These are phyloP conservation scores for Lumnitzera racemosa DNA, from an alignment of 345 rosid genomes.

Conservation along the genomic window DNA sequence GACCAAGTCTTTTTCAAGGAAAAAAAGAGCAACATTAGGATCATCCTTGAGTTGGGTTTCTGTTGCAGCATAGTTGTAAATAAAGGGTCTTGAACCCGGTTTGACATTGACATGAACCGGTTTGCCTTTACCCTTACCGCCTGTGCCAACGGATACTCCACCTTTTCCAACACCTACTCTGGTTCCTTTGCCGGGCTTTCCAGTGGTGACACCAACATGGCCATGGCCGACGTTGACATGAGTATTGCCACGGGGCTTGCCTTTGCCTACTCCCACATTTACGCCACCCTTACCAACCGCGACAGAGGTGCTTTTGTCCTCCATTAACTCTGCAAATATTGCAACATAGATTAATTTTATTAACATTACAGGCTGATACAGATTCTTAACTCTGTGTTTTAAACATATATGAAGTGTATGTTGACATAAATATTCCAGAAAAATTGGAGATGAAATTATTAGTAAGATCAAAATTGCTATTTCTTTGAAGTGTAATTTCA, in stretches of 20 bases:
- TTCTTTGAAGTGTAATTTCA: too few relatives aligned
- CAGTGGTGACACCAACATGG: conserved; percentile 2
- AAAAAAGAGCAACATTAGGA: conserved; percentile 61
- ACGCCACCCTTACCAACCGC: conserved; percentile 56
- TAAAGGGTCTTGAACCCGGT: conserved; percentile 13
- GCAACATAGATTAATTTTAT: not conserved
- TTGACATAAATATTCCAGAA: too few relatives aligned
- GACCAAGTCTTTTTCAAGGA: conserved; percentile 71
- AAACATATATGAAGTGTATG: too few relatives aligned
- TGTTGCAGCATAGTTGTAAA: conserved; percentile 35
- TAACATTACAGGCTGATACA: not conserved
- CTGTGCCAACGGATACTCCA: conserved; percentile 50
- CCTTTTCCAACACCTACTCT: conserved; percentile 73
- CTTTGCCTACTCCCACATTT: conserved; percentile 42
- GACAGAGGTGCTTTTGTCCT: conserved; percentile 52
- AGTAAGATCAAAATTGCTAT: too few relatives aligned
- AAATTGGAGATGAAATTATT: too few relatives aligned
- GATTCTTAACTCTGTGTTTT: not conserved
- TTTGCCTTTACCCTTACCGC: conserved; percentile 41
- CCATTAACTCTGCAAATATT: conserved; percentile 36
- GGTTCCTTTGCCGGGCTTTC: conserved; percentile 42
- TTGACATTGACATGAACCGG: conserved; percentile 56
- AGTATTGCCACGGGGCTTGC: conserved; percentile 9
- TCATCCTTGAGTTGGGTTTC: conserved; percentile 56
- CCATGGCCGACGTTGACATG: too few relatives aligned